Conservation (phyloP, 768 basidiomycete species). For the Clavaria fumosa region DNA sequence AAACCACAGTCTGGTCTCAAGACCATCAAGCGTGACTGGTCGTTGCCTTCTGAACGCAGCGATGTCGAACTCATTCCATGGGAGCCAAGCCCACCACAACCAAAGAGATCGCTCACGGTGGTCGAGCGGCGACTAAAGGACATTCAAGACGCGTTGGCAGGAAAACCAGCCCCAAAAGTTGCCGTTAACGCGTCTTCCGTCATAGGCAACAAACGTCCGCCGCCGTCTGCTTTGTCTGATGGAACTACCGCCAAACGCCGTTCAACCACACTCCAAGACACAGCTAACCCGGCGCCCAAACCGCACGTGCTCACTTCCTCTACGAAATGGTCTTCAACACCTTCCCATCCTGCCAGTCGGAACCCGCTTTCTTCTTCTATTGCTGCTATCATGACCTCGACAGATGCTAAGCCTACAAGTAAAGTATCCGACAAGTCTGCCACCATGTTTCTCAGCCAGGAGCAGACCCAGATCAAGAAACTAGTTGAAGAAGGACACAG, state of each 20-base stretch:
- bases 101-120: slow-evolving; percentile 14
- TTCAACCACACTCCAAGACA: too few species aligned
- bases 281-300: too few species aligned
- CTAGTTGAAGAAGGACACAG: slow-evolving; percentile 61
- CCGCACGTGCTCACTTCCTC: too few species aligned
- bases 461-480: slow-evolving; percentile 73
- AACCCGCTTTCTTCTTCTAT: slow-evolving; percentile 5
- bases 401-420: slow-evolving; percentile 10
- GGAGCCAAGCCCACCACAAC: slow-evolving; percentile 21
- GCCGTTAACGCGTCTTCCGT: slow-evolving; percentile 15
- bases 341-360: slow-evolving; percentile 9
- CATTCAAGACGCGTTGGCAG: slow-evolving; percentile 41
- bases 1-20: slow-evolving; percentile 5
- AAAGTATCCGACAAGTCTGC: slow-evolving; percentile 22
- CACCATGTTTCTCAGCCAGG: slow-evolving; percentile 55
- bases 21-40: slow-evolving; percentile 36
- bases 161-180: slow-evolving; percentile 7
- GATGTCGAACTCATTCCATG: slow-evolving; percentile 16
- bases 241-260: too few species aligned
- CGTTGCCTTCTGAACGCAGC: slow-evolving; percentile 29
- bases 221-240: too few species aligned
- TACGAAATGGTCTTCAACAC: too few species aligned
- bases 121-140: slow-evolving; percentile 32
- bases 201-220: slow-evolving; percentile 25
- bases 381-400: slow-evolving; percentile 5